Percentiles rank a stretch among this genome's conserved stretches.
phyloP scores from a whole-genome alignment of 306 rosid species.

The Rosa multiflora region DNA sequence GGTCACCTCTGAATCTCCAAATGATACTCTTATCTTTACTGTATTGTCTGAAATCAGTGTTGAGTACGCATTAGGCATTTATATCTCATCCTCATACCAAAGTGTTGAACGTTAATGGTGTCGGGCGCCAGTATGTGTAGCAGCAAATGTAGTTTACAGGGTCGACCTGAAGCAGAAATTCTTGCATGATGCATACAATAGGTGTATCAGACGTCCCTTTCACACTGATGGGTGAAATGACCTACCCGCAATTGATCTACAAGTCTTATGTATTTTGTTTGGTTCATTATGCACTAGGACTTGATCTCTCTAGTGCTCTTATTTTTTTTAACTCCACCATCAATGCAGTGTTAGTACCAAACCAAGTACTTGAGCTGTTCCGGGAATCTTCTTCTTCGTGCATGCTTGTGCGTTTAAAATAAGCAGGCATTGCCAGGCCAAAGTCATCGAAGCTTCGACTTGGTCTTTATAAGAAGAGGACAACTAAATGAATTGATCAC shows the following conservation, averaged over 20 bases:
- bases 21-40: background rate
- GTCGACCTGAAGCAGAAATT: background rate
- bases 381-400: slow-evolving; percentile 18
- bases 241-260: background rate
- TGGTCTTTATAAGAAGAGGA: background rate
- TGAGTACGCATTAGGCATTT: background rate
- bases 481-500: background rate
- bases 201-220: background rate
- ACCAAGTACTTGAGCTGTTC: background rate
- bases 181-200: background rate
- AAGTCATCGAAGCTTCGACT: background rate
- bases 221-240: background rate
- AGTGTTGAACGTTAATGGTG: background rate
- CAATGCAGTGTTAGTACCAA: background rate
- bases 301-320: background rate
- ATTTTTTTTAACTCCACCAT: background rate
- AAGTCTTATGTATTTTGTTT: background rate
- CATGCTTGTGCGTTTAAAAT: background rate
- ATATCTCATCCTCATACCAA: background rate
- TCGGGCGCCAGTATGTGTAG: background rate
- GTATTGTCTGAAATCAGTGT: background rate
- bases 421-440: background rate
- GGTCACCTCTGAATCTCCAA: background rate
- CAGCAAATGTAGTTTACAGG: background rate
- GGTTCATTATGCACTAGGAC: background rate